Evolutionary conservation across 495 filamentous ascomycete genomes (phyloP).

Genomic region (Penicillium flavigenum): DNA sequence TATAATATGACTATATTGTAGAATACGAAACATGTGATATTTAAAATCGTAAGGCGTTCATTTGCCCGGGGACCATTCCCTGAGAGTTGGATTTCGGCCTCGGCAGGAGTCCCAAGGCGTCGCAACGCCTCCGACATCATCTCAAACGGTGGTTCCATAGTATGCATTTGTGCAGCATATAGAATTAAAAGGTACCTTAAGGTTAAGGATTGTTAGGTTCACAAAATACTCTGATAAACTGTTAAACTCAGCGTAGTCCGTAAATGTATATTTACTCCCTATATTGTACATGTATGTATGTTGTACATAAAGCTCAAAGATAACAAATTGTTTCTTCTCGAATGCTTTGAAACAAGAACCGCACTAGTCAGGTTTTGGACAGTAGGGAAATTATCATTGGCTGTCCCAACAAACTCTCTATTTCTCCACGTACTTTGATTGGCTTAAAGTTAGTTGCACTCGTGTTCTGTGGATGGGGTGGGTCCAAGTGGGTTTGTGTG

Average conservation of each 20-base stretch:
- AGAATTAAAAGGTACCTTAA: too few species aligned
- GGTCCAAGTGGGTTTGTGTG: neutral
- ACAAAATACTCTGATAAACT: too few species aligned
- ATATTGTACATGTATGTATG: too few species aligned
- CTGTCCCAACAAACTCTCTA: neutral
- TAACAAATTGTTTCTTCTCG: neutral
- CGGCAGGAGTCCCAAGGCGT: neutral
- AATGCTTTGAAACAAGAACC: slow-evolving; percentile 3
- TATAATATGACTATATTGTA: neutral
- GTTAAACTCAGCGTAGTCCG: too few species aligned
- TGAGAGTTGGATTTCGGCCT: neutral
- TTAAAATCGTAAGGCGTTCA: neutral
- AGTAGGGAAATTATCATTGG: neutral
- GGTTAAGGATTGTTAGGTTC: too few species aligned
- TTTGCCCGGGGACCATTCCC: slow-evolving; percentile 2
- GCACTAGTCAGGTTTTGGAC: neutral
- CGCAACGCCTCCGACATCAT: neutral
- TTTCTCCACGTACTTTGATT: neutral
- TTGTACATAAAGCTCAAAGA: too few species aligned
- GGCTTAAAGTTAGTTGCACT: neutral
- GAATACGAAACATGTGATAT: neutral
- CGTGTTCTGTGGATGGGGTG: neutral
- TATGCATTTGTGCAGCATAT: too few species aligned
- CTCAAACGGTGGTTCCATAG: too few species aligned
- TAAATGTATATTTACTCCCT: too few species aligned